These are phyloP conservation scores for Aspergillus sp. DNA, from an alignment of 2,329 filamentous ascomycete genomes.

Conservation along the genomic window DNA sequence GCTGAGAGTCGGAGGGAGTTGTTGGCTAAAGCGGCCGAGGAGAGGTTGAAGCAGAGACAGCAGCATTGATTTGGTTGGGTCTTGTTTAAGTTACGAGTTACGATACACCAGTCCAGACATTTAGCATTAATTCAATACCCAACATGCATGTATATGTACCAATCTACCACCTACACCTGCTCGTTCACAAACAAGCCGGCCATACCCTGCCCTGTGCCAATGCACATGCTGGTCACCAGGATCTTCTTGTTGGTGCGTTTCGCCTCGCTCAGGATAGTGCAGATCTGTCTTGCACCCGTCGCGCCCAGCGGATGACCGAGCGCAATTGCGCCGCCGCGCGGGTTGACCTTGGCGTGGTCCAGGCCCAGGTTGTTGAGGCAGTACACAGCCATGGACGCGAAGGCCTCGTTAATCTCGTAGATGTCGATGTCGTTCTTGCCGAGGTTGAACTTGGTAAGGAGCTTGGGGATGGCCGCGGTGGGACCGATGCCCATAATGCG, in stretches of 20 bases:
- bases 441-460: constrained; percentile 70
- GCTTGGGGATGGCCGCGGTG: constrained; percentile 61
- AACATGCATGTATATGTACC: background rate
- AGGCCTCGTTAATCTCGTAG: constrained; percentile 93
- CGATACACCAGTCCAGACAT: background rate
- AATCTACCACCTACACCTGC: constrained; percentile 32
- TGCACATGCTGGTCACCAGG: constrained; percentile 83
- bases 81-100: constrained; percentile 3
- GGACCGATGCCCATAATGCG: constrained; percentile 86
- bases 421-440: constrained; percentile 76
- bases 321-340: constrained; percentile 86
- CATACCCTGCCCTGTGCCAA: constrained; percentile 59
- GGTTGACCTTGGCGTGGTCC: constrained; percentile 70
- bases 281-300: constrained; percentile 81
- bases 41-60: constrained; percentile 48
- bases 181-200: constrained; percentile 58
- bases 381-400: constrained; percentile 96
- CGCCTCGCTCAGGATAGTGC: constrained; percentile 79
- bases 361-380: constrained; percentile 60
- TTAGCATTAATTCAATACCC: background rate
- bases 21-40: constrained; percentile 64
- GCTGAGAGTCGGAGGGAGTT: constrained; percentile 63
- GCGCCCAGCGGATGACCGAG: constrained; percentile 85
- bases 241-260: constrained; percentile 82
- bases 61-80: constrained; percentile 18